Percentiles rank a stretch among this genome's conserved stretches.
These are phyloP conservation scores for Lactarius psammicola DNA, from an alignment of 768 basidiomycete genomes.

Conservation along the genomic window DNA sequence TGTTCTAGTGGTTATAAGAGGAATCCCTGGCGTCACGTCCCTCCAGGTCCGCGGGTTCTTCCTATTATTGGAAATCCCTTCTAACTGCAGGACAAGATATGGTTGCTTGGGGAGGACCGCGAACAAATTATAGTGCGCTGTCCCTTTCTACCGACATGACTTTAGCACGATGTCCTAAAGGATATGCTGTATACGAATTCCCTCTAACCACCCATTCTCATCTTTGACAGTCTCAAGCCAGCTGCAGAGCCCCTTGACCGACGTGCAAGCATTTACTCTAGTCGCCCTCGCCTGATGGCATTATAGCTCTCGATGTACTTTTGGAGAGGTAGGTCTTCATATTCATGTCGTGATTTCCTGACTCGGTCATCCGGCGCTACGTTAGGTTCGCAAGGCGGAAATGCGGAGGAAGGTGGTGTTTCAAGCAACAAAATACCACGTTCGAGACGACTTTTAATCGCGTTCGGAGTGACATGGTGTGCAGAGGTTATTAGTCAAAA, in stretches of 20 bases:
- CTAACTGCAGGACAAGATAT: not conserved
- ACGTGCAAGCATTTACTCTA: too few species aligned
- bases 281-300: too few species aligned
- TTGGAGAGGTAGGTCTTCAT: not conserved
- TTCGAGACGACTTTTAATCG: too few species aligned
- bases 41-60: not conserved
- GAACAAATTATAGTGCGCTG: not conserved
- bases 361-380: not conserved
- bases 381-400: constrained; percentile 4
- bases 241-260: too few species aligned
- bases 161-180: not conserved
- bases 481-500: not conserved
- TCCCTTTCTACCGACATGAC: not conserved
- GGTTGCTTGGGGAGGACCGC: not conserved
- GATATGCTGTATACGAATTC: too few species aligned
- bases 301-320: too few species aligned
- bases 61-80: not conserved
- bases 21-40: not conserved
- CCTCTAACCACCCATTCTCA: too few species aligned
- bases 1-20: not conserved
- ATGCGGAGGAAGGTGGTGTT: not conserved
- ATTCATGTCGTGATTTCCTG: not conserved
- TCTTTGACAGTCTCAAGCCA: too few species aligned
- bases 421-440: not conserved
- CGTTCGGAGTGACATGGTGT: not conserved